A percentile compares a stretch with the other conserved stretches of the same genome.
phyloP scores from a whole-genome alignment of 1,139 yeast species.

The Tardiomyces digboiensis region DNA sequence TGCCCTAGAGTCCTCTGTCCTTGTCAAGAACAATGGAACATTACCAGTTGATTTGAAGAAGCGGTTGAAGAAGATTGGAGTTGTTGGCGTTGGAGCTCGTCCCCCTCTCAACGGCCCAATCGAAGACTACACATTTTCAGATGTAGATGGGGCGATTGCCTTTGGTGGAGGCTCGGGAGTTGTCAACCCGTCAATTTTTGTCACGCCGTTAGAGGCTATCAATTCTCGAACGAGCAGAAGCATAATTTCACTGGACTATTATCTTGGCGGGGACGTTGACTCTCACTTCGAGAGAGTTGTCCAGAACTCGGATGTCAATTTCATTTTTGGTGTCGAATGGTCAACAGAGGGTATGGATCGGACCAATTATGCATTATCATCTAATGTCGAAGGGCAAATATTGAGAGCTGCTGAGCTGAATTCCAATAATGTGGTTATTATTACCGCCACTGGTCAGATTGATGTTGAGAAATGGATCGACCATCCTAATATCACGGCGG shows the following conservation, averaged over 20 bases:
- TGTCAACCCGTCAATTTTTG: slow-evolving; percentile 41
- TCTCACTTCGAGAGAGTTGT: background rate
- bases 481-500: slow-evolving; percentile 47
- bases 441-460: slow-evolving; percentile 54
- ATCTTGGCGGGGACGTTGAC: slow-evolving; percentile 14
- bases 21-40: slow-evolving; percentile 36
- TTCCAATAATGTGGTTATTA: slow-evolving; percentile 45
- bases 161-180: slow-evolving; percentile 41
- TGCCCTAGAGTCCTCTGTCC: slow-evolving; percentile 46
- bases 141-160: slow-evolving; percentile 17
- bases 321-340: slow-evolving; percentile 36
- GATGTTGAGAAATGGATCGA: slow-evolving; percentile 52
- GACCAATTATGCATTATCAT: slow-evolving; percentile 47
- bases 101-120: slow-evolving; percentile 29
- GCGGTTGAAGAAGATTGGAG: slow-evolving; percentile 39
- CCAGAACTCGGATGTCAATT: slow-evolving; percentile 29
- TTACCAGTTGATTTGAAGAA: slow-evolving; percentile 34
- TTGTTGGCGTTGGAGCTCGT: slow-evolving; percentile 28
- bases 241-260: slow-evolving; percentile 14
- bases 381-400: slow-evolving; percentile 49
- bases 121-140: slow-evolving; percentile 20
- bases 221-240: slow-evolving; percentile 8
- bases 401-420: slow-evolving; percentile 38
- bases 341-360: slow-evolving; percentile 38
- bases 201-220: slow-evolving; percentile 37